Evolutionary conservation across 495 filamentous ascomycete genomes (phyloP), one percentile per base, ranked within the genome.

Genomic region (Daldinia vernicosa): DNA sequence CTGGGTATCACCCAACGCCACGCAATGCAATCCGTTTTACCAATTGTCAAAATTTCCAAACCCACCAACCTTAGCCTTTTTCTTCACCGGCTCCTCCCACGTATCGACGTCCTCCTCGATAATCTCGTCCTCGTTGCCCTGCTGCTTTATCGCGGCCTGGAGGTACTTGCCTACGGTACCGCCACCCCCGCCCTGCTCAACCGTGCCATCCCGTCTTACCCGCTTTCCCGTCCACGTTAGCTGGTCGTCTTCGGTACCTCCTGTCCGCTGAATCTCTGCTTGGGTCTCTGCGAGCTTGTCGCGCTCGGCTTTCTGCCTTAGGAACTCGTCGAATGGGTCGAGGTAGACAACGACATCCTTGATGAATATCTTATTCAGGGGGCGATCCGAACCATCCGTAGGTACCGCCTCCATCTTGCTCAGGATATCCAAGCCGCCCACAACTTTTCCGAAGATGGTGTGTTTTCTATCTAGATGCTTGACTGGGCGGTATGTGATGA

Each of bases 31-130:
- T 47, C 3, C 47, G n/a, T 17, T 58, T 68, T 71, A 95, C 92
- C 92, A 95, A 33, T 71, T 82, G 82, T 94, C 92, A 77, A 99
- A 98, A 81, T 98, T 95, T 14, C 95, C 95, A 85, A 98, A 99
- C 3, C 93, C 94, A 32, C 92, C 91, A 4, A 84, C 83, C 77
- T 93, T 97, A 8, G 80, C 72, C 80, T 97, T 97, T 81, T 97
- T 97, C 77, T 88, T 90, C 8, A 83, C 85, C 35, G 92, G 92
- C 70, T 92, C 89, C 64, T 88, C 83, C 69, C 85, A 85, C 28
- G 78, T 85, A 35, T 86, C 85, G 60, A 87, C 83, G 22, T 87
- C 84, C 30, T 89, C 89, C 51, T 80, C 81, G 62, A 88, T 81
- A 43, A 89, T 86, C 69, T 90, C 89, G 69, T 88, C 85, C 14